Evolutionary conservation across 2,329 filamentous ascomycete species (phyloP), one percentile per base, ranked within the genome.

Genomic region (Myriosclerotinia scirpicola): DNA sequence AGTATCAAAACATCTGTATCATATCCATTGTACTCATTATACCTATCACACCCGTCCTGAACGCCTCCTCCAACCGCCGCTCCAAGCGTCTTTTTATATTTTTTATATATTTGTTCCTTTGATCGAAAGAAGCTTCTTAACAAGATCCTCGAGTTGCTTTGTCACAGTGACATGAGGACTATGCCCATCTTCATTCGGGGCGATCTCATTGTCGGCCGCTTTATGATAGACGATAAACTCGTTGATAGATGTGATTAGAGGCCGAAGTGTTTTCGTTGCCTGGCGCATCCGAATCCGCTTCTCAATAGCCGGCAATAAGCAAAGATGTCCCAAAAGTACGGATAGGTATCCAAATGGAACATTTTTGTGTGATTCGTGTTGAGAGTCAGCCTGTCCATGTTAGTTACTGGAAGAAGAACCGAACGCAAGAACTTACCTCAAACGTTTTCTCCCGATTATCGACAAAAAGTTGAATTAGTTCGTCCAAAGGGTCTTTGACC

Each of bases 261-360:
- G 73, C 7, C 77, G 71, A 17, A 90, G 75, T 5, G 79, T 82
- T 36, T 81, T 76, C 1, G 80, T 79, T 2, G 81, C 80, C 38
- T 87, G 77, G 12, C 76, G 74, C 5, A 69, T 68, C 44, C 77
- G 78, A 20, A 87, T 76, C 34, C 78, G 77, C 12, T 72, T 65
- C 53, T 81, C 79, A 6, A 83, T 80, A 2, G 75, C 74, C 11
- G 75, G 68, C 64, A 85, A 81, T 38, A 95, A 81, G 71, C 88
- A 93, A 34, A 97, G 80, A 71, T 93, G 95, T 22, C 92, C 92
- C 2, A 98, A 82, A 7, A 97, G 81, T 17, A 97, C 88, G 0
- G 92, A 88, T 34, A 97, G 82, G 76, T 97, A 97, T 20, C 92
- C 93, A 76, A 94, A 87, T 1, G 90, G 89, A 38, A 98, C 92